Conservation (phyloP, 306 rosid species). For the Gastrolobium bilobum region DNA sequence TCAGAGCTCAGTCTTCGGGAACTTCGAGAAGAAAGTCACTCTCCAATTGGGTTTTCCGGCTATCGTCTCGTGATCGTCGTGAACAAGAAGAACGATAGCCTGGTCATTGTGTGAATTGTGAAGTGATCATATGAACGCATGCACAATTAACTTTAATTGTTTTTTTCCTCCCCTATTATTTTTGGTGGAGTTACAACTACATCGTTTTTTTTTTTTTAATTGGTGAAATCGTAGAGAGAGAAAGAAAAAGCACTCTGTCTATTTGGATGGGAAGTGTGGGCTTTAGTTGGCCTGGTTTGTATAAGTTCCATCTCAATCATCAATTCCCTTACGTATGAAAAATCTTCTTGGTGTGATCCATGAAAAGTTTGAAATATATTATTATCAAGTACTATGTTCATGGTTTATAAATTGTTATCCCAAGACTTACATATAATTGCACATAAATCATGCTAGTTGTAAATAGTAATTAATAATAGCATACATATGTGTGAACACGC, state of each 20-base stretch:
- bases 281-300: conserved; percentile 45
- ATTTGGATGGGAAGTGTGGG: conserved; percentile 63
- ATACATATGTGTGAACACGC: conserved; percentile 45
- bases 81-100: conserved; percentile 69
- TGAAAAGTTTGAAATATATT: conserved; percentile 14
- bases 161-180: conserved; percentile 46
- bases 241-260: conserved; percentile 64
- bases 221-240: conserved; percentile 50
- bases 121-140: conserved; percentile 4
- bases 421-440: not conserved
- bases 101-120: conserved; percentile 48
- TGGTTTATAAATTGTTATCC: conserved; percentile 29
- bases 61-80: conserved; percentile 64
- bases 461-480: not conserved
- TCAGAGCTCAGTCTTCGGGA: conserved; percentile 23
- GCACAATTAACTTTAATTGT: conserved; percentile 23
- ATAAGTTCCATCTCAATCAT: conserved; percentile 34
- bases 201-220: not conserved
- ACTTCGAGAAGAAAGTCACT: conserved; percentile 59
- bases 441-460: conserved; percentile 19
- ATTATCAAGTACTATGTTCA: conserved; percentile 18
- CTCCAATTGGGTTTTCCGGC: conserved; percentile 83
- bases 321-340: conserved; percentile 35
- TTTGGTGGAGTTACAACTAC: conserved; percentile 47
- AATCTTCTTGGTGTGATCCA: conserved; percentile 42